A percentile compares a stretch with the other conserved stretches of the same genome.
These are phyloP conservation scores for Botrytis elliptica DNA, from an alignment of 2,329 filamentous ascomycete genomes.

Conservation along the genomic window DNA sequence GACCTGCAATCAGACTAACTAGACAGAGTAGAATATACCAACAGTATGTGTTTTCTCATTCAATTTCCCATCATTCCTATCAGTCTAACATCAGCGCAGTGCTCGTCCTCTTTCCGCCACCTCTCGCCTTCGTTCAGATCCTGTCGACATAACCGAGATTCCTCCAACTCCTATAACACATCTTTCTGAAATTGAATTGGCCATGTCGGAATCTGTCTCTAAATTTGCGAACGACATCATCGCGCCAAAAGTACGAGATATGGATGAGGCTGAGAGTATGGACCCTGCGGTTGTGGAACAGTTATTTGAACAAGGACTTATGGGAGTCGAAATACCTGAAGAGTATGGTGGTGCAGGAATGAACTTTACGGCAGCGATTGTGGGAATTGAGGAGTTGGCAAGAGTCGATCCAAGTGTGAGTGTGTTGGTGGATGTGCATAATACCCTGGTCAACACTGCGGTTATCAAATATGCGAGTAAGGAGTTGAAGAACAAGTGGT, in stretches of 20 bases:
- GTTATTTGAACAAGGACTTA: slow-evolving; percentile 94
- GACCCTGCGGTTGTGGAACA: slow-evolving; percentile 84
- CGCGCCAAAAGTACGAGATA: slow-evolving; percentile 86
- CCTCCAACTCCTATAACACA: slow-evolving; percentile 91
- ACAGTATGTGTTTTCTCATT: slow-evolving; percentile 39
- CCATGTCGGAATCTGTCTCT: slow-evolving; percentile 86
- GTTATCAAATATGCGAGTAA: slow-evolving; percentile 80
- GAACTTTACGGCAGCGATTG: slow-evolving; percentile 97
- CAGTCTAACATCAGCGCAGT: slow-evolving; percentile 34
- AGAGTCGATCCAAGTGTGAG: slow-evolving; percentile 92
- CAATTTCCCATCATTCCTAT: neutral
- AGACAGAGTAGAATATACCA: slow-evolving; percentile 43
- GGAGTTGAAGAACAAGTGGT: slow-evolving; percentile 77
- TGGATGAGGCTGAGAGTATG: slow-evolving; percentile 97
- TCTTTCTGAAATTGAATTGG: slow-evolving; percentile 81
- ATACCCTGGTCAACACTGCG: slow-evolving; percentile 94
- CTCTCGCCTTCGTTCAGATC: slow-evolving; percentile 50
- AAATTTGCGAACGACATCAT: slow-evolving; percentile 91
- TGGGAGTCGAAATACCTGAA: slow-evolving; percentile 97
- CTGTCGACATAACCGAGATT: slow-evolving; percentile 68
- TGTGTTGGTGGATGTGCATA: slow-evolving; percentile 95
- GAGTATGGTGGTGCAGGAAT: slow-evolving; percentile 95
- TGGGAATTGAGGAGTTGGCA: slow-evolving; percentile 95
- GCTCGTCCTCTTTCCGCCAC: slow-evolving; percentile 61
- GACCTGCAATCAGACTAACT: slow-evolving; percentile 42